Conservation (phyloP, 805 yeast genomes). For the Ogataea siamensis region DNA sequence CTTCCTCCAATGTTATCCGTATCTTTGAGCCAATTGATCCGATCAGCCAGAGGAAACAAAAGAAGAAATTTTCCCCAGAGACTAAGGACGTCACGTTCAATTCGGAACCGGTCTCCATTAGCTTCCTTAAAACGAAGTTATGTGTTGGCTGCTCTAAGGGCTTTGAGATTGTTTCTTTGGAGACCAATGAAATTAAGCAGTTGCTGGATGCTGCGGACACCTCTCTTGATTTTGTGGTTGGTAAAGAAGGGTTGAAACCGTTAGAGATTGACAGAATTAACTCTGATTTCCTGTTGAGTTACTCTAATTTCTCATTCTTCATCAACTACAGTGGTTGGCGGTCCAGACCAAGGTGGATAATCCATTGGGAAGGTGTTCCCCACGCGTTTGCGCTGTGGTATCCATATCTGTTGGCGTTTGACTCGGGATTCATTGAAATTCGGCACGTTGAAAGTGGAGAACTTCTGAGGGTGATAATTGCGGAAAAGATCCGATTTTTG, state of each 20-base stretch:
- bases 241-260: slow-evolving; percentile 80
- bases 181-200: slow-evolving; percentile 81
- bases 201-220: slow-evolving; percentile 98
- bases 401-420: slow-evolving; percentile 91
- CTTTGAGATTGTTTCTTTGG: slow-evolving; percentile 87
- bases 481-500: slow-evolving; percentile 85
- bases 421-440: slow-evolving; percentile 84
- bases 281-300: slow-evolving; percentile 81
- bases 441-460: slow-evolving; percentile 88
- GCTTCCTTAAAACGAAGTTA: slow-evolving; percentile 81
- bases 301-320: slow-evolving; percentile 90
- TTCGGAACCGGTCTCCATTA: slow-evolving; percentile 88
- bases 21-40: slow-evolving; percentile 91
- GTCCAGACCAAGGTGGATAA: slow-evolving; percentile 87
- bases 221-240: slow-evolving; percentile 88
- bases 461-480: slow-evolving; percentile 81
- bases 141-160: slow-evolving; percentile 97
- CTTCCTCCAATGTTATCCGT: slow-evolving; percentile 72
- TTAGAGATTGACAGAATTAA: slow-evolving; percentile 89
- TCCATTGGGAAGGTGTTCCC: slow-evolving; percentile 96
- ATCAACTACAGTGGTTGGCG: slow-evolving; percentile 97
- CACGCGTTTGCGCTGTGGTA: slow-evolving; percentile 90
- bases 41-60: slow-evolving; percentile 52
- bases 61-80: slow-evolving; percentile 68
- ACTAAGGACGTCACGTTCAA: slow-evolving; percentile 75